phyloP scores from a whole-genome alignment of 371 early-diverging fungal genomes.

The Quaeritorhiza haematococci region DNA sequence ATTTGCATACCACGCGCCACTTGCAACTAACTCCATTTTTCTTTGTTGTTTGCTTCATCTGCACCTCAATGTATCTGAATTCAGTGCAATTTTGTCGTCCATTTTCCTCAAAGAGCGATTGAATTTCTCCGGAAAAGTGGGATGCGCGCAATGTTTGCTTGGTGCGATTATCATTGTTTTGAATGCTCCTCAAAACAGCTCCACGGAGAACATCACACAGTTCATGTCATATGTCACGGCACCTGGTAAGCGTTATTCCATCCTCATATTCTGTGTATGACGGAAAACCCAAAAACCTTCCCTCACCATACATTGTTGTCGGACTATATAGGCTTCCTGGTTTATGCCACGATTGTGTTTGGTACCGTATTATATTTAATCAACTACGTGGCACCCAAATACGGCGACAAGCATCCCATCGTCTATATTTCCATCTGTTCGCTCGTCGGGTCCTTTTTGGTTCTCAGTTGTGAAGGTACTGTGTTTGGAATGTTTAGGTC shows the following conservation, averaged over 20 bases:
- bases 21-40: not conserved
- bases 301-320: too few relatives aligned
- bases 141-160: conserved; percentile 45
- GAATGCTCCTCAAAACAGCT: conserved; percentile 45
- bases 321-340: conserved; percentile 62
- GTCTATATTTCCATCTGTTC: conserved; percentile 90
- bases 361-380: conserved; percentile 61
- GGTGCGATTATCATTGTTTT: conserved; percentile 50
- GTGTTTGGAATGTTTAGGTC: not conserved
- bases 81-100: conserved; percentile 41
- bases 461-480: conserved; percentile 29
- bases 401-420: conserved; percentile 51
- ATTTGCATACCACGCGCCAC: not conserved
- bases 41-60: conserved; percentile 1
- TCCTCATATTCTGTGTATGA: too few relatives aligned
- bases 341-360: conserved; percentile 63
- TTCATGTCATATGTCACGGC: conserved; percentile 29
- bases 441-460: conserved; percentile 65
- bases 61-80: not conserved
- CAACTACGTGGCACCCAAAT: conserved; percentile 49
- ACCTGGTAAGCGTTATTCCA: conserved; percentile 28
- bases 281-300: too few relatives aligned
- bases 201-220: conserved; percentile 32
- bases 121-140: conserved; percentile 41
- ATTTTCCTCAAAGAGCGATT: conserved; percentile 45